A percentile compares a stretch with the other conserved stretches of the same genome.
These are phyloP conservation scores for Mucuna pruriens DNA, from an alignment of 306 rosid species.

Conservation along the genomic window DNA sequence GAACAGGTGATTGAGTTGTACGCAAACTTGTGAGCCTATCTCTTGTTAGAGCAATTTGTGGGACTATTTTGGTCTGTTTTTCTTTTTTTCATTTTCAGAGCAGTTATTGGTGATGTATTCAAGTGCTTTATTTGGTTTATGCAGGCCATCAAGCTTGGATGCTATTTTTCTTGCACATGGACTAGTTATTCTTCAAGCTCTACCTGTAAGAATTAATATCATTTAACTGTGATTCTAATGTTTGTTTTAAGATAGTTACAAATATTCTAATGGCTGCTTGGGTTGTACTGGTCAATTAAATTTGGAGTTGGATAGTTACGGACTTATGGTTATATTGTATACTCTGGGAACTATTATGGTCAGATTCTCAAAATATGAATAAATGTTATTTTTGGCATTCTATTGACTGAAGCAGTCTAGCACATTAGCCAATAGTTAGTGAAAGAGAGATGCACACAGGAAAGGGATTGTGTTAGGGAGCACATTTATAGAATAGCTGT, in stretches of 20 bases:
- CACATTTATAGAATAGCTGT: conserved; percentile 1
- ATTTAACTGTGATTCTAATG: not conserved
- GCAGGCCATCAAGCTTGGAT: conserved; percentile 95
- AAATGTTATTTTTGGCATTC: not conserved
- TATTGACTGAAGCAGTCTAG: not conserved
- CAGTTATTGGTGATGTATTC: conserved; percentile 19
- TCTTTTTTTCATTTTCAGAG: conserved; percentile 13
- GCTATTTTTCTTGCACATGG: conserved; percentile 88
- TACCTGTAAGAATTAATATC: conserved; percentile 76
- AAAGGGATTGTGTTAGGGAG: not conserved
- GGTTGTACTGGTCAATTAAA: not conserved
- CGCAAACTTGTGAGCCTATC: not conserved
- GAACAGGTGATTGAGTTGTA: conserved; percentile 58
- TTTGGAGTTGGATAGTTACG: not conserved
- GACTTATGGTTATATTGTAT: not conserved
- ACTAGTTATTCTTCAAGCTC: conserved; percentile 72
- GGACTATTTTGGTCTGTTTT: conserved; percentile 16
- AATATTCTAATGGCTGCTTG: not conserved
- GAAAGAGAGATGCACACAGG: not conserved
- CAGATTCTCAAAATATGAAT: not conserved
- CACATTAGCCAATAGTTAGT: conserved; percentile 23
- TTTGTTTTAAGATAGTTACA: not conserved
- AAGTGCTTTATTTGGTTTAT: conserved; percentile 35
- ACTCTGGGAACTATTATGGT: not conserved
- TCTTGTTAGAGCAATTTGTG: conserved; percentile 3